Percentiles rank a stretch among this genome's conserved stretches.
Conservation (phyloP, 2,329 filamentous ascomycete genomes). For the Herpotrichia juniperi region DNA sequence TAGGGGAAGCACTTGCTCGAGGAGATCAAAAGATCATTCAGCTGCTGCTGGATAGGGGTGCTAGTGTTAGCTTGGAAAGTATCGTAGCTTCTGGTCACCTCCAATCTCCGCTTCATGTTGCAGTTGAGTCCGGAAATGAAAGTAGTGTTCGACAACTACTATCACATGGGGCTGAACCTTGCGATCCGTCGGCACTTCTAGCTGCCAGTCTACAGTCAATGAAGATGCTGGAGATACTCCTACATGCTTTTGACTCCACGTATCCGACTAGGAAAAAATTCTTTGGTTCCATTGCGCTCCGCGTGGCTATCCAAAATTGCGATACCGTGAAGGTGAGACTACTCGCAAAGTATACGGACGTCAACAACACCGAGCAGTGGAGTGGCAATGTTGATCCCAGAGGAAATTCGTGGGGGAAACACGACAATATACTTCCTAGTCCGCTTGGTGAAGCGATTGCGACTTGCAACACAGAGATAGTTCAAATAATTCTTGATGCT, state of each 20-base stretch:
- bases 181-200: background rate
- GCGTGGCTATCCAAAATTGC: background rate
- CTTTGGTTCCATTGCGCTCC: background rate
- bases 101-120: background rate
- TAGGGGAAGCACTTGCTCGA: background rate
- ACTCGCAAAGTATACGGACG: background rate
- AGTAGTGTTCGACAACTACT: background rate
- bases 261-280: background rate
- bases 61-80: background rate
- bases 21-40: background rate
- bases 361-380: background rate
- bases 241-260: background rate
- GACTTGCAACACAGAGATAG: background rate
- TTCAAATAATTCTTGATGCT: background rate
- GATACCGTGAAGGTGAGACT: background rate
- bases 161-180: background rate
- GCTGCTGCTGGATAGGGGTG: background rate
- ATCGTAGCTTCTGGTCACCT: background rate
- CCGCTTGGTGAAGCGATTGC: conserved; percentile 2
- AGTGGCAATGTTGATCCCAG: background rate
- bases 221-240: background rate
- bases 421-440: background rate
- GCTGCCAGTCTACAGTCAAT: background rate
- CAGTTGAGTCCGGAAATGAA: background rate
- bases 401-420: background rate